Percentiles rank a stretch among this genome's conserved stretches.
Conservation (phyloP, 2,329 filamentous ascomycete species). For the Epichloe typhina region DNA sequence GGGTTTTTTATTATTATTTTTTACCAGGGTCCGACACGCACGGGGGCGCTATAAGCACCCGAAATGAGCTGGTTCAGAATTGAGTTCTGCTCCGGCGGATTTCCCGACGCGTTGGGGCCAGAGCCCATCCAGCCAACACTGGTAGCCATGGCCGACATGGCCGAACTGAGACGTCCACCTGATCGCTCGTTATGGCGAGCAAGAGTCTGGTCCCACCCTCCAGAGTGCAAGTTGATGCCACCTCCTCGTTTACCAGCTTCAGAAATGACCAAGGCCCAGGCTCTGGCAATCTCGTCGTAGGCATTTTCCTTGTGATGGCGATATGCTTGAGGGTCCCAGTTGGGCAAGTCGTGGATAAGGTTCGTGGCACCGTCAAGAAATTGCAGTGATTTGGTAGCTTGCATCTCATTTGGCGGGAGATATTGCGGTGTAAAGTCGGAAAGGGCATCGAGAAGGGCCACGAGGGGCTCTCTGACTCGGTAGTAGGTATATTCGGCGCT, state of each 20-base stretch:
- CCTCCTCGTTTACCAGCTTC: constrained; percentile 86
- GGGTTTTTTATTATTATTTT: not conserved
- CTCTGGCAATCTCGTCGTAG: constrained; percentile 89
- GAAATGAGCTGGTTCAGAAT: constrained; percentile 50
- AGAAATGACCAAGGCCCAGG: constrained; percentile 82
- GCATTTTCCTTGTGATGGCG: constrained; percentile 89
- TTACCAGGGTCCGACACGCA: constrained; percentile 51
- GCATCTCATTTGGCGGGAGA: constrained; percentile 77
- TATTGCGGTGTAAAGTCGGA: constrained; percentile 94
- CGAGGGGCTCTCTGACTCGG: constrained; percentile 68
- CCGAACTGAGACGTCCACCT: constrained; percentile 66
- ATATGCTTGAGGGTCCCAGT: constrained; percentile 82
- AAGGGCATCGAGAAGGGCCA: constrained; percentile 74
- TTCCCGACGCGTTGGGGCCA: constrained; percentile 14
- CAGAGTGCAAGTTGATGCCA: constrained; percentile 78
- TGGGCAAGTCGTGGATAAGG: constrained; percentile 75
- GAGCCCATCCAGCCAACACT: constrained; percentile 67
- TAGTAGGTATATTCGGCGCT: constrained; percentile 93
- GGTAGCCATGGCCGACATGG: constrained; percentile 61
- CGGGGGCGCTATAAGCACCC: constrained; percentile 43
- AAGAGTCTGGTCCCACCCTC: constrained; percentile 83
- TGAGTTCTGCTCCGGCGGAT: constrained; percentile 34
- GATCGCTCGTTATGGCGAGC: constrained; percentile 79
- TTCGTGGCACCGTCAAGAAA: constrained; percentile 86
- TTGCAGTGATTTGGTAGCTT: constrained; percentile 68